Evolutionary conservation across 2,329 filamentous ascomycete species (phyloP).

Genomic region (Myriosclerotinia scirpicola): DNA sequence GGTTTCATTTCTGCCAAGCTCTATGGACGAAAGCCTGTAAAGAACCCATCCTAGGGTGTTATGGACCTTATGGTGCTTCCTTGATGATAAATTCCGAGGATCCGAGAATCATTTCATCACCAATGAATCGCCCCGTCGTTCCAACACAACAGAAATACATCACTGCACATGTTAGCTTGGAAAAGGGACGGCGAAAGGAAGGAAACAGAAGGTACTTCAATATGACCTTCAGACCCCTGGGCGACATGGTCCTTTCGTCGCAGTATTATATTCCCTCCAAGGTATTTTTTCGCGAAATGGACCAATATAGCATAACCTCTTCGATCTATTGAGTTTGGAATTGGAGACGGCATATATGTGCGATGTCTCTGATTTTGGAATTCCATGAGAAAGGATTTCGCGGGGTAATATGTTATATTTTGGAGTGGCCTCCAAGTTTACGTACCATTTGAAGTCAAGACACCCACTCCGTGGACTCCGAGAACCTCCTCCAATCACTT

Average conservation of each 20-base stretch:
- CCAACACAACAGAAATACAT: not conserved
- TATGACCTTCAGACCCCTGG: not conserved
- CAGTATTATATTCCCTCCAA: too few relatives aligned
- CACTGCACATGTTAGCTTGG: slow-evolving; percentile 7
- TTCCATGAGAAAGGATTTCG: not conserved
- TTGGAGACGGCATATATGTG: not conserved
- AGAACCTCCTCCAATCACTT: not conserved
- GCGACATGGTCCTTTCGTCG: not conserved
- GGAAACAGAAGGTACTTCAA: not conserved
- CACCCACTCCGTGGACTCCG: not conserved
- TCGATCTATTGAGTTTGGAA: not conserved
- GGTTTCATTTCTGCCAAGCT: not conserved
- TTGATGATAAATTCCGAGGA: not conserved
- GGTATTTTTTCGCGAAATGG: not conserved
- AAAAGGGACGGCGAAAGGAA: not conserved
- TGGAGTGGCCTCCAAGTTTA: not conserved
- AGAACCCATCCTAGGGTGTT: too few relatives aligned
- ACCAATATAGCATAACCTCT: not conserved
- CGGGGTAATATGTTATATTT: not conserved
- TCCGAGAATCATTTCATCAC: not conserved
- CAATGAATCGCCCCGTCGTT: not conserved
- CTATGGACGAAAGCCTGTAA: too few relatives aligned
- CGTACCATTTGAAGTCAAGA: not conserved
- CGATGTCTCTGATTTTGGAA: not conserved
- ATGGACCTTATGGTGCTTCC: too few relatives aligned